Conservation (phyloP, 768 basidiomycete species). For the Chalciporus pseudorubinellus region DNA sequence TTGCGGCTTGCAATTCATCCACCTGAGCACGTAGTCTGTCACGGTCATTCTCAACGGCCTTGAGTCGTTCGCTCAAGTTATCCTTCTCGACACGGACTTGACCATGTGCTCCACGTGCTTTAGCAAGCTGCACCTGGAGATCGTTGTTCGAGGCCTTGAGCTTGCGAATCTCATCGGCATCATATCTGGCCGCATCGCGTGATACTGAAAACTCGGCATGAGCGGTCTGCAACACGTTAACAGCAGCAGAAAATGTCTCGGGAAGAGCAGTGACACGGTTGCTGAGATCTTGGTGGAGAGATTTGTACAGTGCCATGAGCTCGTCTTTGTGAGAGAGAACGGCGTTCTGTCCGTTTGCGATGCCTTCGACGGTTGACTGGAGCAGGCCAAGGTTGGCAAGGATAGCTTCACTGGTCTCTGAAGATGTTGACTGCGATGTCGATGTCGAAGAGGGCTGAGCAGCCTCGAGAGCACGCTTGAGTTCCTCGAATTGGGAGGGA, state of each 20-base stretch:
- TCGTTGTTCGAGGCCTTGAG: slow-evolving; percentile 55
- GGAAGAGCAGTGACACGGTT: slow-evolving; percentile 60
- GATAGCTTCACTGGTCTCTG: slow-evolving; percentile 23
- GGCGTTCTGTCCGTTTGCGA: slow-evolving; percentile 51
- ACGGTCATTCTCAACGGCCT: slow-evolving; percentile 59
- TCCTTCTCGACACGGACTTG: slow-evolving; percentile 85
- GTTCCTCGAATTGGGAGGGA: slow-evolving; percentile 44
- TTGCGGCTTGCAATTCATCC: slow-evolving; percentile 50
- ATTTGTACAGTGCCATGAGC: slow-evolving; percentile 47
- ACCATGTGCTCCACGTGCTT: slow-evolving; percentile 74
- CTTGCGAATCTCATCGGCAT: slow-evolving; percentile 69
- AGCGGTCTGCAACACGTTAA: slow-evolving; percentile 54
- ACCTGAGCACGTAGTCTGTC: slow-evolving; percentile 56
- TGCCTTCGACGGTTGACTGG: slow-evolving; percentile 46
- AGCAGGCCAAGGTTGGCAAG: slow-evolving; percentile 42
- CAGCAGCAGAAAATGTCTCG: slow-evolving; percentile 51
- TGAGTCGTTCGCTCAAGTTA: slow-evolving; percentile 59
- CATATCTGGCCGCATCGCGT: slow-evolving; percentile 54
- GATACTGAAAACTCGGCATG: slow-evolving; percentile 62
- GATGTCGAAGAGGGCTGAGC: slow-evolving; percentile 23
- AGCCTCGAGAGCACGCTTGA: slow-evolving; percentile 42
- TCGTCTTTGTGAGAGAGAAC: slow-evolving; percentile 48
- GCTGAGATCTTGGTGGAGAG: slow-evolving; percentile 50
- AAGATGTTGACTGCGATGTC: slow-evolving; percentile 14
- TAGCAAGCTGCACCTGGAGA: slow-evolving; percentile 67